Conservation (phyloP, 768 basidiomycete genomes). For the Cystofilobasidium ferigula region DNA sequence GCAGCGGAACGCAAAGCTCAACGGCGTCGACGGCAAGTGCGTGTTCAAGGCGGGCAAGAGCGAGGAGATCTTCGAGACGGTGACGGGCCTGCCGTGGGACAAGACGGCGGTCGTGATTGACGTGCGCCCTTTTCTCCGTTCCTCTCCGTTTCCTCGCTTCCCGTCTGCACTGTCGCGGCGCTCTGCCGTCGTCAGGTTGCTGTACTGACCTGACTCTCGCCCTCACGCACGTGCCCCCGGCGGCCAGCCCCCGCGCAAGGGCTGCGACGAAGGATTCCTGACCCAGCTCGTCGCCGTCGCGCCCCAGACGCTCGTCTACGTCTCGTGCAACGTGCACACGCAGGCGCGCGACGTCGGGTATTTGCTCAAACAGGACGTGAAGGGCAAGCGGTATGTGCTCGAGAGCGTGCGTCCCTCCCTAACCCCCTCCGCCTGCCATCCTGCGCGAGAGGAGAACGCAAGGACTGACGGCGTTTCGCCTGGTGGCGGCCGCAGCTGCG, state of each 20-base stretch:
- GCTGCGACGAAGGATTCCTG: conserved; percentile 65
- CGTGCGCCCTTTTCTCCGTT: conserved; percentile 30
- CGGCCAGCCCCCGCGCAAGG: conserved; percentile 86
- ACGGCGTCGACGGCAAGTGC: conserved; percentile 48
- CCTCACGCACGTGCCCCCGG: neutral
- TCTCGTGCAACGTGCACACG: conserved; percentile 91
- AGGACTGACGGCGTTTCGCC: neutral
- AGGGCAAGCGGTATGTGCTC: conserved; percentile 53
- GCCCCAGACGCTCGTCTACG: conserved; percentile 64
- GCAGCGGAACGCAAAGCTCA: conserved; percentile 39
- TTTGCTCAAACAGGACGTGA: conserved; percentile 45
- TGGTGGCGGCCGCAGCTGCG: conserved; percentile 41
- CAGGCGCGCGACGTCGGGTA: conserved; percentile 69
- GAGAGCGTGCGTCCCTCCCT: conserved; percentile 47
- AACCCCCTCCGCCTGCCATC: neutral
- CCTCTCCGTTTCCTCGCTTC: neutral
- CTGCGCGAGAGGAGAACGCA: too few relatives aligned
- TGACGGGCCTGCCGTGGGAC: conserved; percentile 29
- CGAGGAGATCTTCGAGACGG: conserved; percentile 58
- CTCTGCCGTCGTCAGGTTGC: too few relatives aligned
- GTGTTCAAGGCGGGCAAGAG: conserved; percentile 72
- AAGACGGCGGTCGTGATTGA: conserved; percentile 37
- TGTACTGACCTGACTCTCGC: neutral
- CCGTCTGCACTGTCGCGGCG: too few relatives aligned
- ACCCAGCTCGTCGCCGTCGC: conserved; percentile 63